A percentile compares a stretch with the other conserved stretches of the same genome.
These are phyloP conservation scores for Puccinia horiana DNA, from an alignment of 1,284 basidiomycete genomes.

Conservation along the genomic window DNA sequence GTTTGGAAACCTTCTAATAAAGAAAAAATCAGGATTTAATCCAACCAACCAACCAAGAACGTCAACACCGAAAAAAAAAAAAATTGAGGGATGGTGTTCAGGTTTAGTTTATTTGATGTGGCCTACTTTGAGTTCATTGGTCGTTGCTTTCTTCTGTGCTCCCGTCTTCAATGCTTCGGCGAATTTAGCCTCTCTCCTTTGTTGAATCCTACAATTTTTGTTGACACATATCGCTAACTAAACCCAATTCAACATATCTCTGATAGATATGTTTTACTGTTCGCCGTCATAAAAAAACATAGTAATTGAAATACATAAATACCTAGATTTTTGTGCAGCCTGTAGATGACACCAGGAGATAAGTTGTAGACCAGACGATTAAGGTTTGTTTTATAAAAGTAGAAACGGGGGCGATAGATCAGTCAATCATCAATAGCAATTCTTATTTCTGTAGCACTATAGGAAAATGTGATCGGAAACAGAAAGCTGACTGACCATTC, in stretches of 20 bases:
- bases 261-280: no score
- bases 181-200: constrained; percentile 32
- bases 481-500: no score
- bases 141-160: background rate
- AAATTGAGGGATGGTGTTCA: background rate
- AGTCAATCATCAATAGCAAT: no score
- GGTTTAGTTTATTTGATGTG: background rate
- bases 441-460: no score
- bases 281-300: no score
- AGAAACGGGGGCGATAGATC: no score
- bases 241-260: no score
- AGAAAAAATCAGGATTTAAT: background rate
- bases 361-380: background rate
- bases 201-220: constrained; percentile 16
- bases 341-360: no score
- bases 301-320: background rate
- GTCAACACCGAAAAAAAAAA: constrained; percentile 10
- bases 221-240: no score
- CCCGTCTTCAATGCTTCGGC: constrained; percentile 22
- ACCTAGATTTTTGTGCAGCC: constrained; percentile 38
- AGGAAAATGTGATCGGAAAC: no score
- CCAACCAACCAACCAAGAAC: no score
- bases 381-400: no score
- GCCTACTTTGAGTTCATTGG: background rate
- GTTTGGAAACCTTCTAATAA: background rate